Percentiles rank a stretch among this genome's conserved stretches.
phyloP scores from a whole-genome alignment of 345 rosid genomes.

The Rhodamnia rubescens region DNA sequence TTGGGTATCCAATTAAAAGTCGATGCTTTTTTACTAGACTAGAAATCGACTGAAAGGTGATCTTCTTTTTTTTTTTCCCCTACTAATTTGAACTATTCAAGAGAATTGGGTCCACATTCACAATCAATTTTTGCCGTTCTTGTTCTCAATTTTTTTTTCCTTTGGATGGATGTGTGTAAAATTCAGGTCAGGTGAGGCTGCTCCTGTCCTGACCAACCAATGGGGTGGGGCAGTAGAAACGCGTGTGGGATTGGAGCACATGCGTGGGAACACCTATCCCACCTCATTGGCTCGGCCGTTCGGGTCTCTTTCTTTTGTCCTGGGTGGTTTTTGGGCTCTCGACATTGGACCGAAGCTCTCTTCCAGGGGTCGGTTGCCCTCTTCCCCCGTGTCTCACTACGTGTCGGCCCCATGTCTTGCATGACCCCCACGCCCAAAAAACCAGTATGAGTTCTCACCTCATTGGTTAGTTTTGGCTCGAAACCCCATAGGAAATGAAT shows the following conservation, averaged over 20 bases:
- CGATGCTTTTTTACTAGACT: background rate
- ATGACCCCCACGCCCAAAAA: no score
- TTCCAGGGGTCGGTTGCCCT: conserved; percentile 12
- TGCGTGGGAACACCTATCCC: conserved; percentile 84
- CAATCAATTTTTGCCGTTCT: no score
- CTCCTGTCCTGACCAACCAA: background rate
- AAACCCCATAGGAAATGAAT: no score
- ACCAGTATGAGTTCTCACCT: no score
- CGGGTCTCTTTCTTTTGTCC: background rate
- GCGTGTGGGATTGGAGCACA: conserved; percentile 58
- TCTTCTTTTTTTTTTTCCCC: no score
- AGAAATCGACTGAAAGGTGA: no score
- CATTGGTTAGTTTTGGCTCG: no score
- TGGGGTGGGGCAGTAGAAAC: conserved; percentile 11
- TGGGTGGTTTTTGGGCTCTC: no score
- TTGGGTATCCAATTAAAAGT: fast-evolving
- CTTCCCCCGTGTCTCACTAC: no score
- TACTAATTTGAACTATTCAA: no score
- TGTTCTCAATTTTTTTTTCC: fast-evolving
- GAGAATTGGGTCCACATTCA: background rate
- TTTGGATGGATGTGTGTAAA: background rate
- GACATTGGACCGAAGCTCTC: background rate
- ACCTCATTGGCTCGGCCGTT: background rate
- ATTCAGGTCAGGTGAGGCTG: background rate
- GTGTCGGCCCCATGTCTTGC: no score